Evolutionary conservation across 2,329 filamentous ascomycete species (phyloP).

Genomic region (Esteya vermicola): DNA sequence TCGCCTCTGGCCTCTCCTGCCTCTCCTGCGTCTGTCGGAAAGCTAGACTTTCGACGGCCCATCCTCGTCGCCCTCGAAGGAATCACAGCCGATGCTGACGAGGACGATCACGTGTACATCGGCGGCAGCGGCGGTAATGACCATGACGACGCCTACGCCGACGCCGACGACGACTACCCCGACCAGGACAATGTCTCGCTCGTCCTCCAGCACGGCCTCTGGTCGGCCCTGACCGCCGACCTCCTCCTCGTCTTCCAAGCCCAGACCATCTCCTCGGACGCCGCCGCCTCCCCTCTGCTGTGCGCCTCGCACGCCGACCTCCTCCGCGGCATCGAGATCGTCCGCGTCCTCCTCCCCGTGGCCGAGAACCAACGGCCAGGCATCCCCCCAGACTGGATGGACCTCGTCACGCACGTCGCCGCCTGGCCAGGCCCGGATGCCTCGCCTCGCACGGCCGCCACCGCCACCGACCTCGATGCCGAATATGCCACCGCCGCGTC

Average conservation of each 20-base stretch:
- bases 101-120: too few species aligned
- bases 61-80: conserved; percentile 47
- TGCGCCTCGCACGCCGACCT: conserved; percentile 11
- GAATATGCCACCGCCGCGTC: conserved; percentile 23
- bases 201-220: conserved; percentile 39
- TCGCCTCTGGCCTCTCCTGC: conserved; percentile 10
- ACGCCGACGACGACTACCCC: background rate
- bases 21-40: too few species aligned
- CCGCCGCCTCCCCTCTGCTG: background rate
- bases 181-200: conserved; percentile 28
- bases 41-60: conserved; percentile 41
- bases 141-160: background rate
- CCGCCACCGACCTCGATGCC: conserved; percentile 33
- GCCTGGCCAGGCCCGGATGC: conserved; percentile 29
- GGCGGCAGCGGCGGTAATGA: too few species aligned
- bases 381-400: conserved; percentile 40
- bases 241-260: conserved; percentile 26
- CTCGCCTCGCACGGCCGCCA: conserved; percentile 20
- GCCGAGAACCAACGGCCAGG: conserved; percentile 30
- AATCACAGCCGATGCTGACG: conserved; percentile 19
- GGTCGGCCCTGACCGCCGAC: conserved; percentile 36
- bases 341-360: conserved; percentile 38
- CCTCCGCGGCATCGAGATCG: conserved; percentile 37
- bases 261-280: background rate
- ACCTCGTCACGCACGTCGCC: conserved; percentile 34